A percentile compares a stretch with the other conserved stretches of the same genome.
Evolutionary conservation across 306 rosid genomes (phyloP).

Genomic region (Medicago arabica): DNA sequence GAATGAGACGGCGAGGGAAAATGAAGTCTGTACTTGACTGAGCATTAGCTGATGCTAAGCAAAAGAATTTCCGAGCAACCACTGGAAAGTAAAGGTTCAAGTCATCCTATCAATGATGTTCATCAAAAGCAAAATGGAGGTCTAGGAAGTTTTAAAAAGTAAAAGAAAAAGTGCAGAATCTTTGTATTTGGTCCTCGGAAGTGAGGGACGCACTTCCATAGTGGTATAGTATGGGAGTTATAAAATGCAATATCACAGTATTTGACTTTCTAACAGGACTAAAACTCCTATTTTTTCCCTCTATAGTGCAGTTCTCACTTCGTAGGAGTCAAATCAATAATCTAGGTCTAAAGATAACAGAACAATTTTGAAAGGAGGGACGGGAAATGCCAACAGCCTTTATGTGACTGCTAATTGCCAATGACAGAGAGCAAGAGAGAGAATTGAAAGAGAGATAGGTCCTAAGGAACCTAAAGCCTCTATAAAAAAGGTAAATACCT

Average conservation of each 20-base stretch:
- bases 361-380: not conserved
- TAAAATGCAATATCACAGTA: not conserved
- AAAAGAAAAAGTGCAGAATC: not conserved
- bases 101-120: not conserved
- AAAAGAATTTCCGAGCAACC: not conserved
- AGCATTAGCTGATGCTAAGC: not conserved
- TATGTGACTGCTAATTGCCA: not conserved
- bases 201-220: not conserved
- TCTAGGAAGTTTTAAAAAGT: not conserved
- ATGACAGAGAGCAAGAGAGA: slow-evolving; percentile 14
- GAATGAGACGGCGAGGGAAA: not conserved
- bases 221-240: not conserved
- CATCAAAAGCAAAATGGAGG: not conserved
- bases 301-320: not conserved
- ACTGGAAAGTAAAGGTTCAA: slow-evolving; percentile 6
- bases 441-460: not conserved
- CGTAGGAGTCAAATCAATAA: not conserved
- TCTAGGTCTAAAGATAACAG: not conserved
- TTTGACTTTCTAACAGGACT: not conserved
- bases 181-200: not conserved
- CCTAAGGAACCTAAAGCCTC: not conserved
- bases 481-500: slow-evolving; percentile 1
- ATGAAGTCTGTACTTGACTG: not conserved
- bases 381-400: not conserved
- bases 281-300: not conserved